These are phyloP conservation scores for Bipolaris zeicola DNA, from an alignment of 2,329 filamentous ascomycete species.

Conservation along the genomic window DNA sequence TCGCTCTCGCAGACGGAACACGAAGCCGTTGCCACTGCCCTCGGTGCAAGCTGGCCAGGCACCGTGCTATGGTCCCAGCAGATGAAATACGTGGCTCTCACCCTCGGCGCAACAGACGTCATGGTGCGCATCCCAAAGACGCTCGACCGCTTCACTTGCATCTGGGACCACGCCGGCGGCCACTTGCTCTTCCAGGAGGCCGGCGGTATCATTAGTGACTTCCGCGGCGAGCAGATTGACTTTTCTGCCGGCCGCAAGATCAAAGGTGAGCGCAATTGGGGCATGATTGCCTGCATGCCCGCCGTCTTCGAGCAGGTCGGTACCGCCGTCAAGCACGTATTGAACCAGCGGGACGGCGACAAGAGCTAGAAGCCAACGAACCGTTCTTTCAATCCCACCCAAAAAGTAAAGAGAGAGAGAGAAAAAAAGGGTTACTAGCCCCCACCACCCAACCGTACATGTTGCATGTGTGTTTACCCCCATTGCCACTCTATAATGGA, in stretches of 20 bases:
- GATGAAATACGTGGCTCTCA: slow-evolving; percentile 60
- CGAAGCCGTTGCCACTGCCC: slow-evolving; percentile 41
- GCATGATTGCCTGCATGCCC: slow-evolving; percentile 43
- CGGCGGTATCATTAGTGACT: slow-evolving; percentile 58
- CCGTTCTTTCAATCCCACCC: not conserved
- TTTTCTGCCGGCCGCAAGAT: slow-evolving; percentile 49
- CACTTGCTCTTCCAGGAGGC: slow-evolving; percentile 58
- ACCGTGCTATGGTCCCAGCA: slow-evolving; percentile 60
- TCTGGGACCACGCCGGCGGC: slow-evolving; percentile 64
- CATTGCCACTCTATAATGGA: no score
- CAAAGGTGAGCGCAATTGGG: slow-evolving; percentile 40
- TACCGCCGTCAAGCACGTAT: slow-evolving; percentile 35
- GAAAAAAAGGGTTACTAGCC: no score
- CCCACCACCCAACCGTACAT: not conserved
- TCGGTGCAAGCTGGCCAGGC: slow-evolving; percentile 54
- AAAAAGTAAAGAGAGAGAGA: no score
- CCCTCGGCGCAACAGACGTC: slow-evolving; percentile 57
- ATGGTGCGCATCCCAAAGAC: slow-evolving; percentile 56
- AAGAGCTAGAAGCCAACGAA: no score
- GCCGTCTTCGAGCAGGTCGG: slow-evolving; percentile 34
- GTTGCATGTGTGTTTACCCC: not conserved
- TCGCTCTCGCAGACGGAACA: slow-evolving; percentile 47
- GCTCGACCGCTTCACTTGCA: slow-evolving; percentile 52
- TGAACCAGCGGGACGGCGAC: slow-evolving; percentile 22
- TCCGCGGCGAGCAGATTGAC: slow-evolving; percentile 57